These are phyloP conservation scores for Microascus cirrosus DNA, from an alignment of 2,329 filamentous ascomycete species.

Conservation along the genomic window DNA sequence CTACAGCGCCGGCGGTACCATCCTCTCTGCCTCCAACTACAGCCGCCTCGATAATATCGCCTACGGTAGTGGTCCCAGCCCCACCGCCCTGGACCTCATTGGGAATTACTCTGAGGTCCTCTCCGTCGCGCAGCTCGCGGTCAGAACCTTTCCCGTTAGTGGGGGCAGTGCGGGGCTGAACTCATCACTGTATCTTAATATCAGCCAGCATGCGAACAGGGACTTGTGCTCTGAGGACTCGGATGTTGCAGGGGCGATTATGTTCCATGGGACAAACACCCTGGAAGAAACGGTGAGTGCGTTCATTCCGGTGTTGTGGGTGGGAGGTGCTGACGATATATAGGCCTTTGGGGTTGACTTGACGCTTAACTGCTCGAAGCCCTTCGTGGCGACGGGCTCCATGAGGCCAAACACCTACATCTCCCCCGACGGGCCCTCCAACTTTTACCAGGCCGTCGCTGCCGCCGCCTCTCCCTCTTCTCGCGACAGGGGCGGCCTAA, in stretches of 20 bases:
- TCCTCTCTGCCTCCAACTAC: conserved; percentile 21
- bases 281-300: conserved; percentile 35
- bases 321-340: neutral
- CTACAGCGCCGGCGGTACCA: conserved; percentile 16
- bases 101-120: conserved; percentile 19
- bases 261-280: conserved; percentile 40
- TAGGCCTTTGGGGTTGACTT: conserved; percentile 39
- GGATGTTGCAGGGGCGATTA: conserved; percentile 17
- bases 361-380: conserved; percentile 38
- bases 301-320: neutral
- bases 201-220: conserved; percentile 17
- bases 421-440: conserved; percentile 51
- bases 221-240: conserved; percentile 17
- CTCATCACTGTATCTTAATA: conserved; percentile 19
- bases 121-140: conserved; percentile 17
- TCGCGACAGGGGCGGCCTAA: conserved; percentile 41
- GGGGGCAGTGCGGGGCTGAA: conserved; percentile 18
- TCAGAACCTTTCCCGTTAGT: conserved; percentile 13
- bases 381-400: conserved; percentile 38
- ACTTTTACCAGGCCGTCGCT: conserved; percentile 48
- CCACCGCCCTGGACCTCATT: conserved; percentile 15
- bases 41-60: conserved; percentile 20
- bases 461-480: conserved; percentile 36
- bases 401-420: conserved; percentile 45
- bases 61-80: conserved; percentile 15